Conservation (phyloP, 139 green algal species). For the Picochlorum sp. region DNA sequence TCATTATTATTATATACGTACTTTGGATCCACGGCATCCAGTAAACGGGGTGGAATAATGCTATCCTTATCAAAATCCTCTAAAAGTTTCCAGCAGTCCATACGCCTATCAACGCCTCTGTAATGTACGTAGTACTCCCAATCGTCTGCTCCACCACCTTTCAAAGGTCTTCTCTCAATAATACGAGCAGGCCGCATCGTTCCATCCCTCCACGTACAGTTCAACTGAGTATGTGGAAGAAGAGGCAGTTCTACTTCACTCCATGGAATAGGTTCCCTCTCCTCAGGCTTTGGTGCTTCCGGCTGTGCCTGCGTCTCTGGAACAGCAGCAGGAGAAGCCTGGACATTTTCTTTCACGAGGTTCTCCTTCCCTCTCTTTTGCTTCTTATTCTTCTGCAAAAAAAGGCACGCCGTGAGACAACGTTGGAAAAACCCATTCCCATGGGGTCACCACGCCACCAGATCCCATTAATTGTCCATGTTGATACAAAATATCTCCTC, state of each 20-base stretch:
- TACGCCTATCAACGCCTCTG: slow-evolving; percentile 74
- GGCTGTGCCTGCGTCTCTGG: neutral
- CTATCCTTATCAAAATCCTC: slow-evolving; percentile 59
- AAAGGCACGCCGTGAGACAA: neutral
- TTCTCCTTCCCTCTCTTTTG: slow-evolving; percentile 7
- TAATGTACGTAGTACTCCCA: slow-evolving; percentile 99
- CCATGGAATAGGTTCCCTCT: slow-evolving; percentile 5
- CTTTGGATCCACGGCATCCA: slow-evolving; percentile 9
- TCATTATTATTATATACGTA: neutral
- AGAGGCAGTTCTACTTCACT: slow-evolving; percentile 69
- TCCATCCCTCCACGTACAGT: slow-evolving; percentile 73
- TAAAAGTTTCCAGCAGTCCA: slow-evolving; percentile 86
- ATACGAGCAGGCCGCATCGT: slow-evolving; percentile 65
- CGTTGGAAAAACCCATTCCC: too few relatives aligned
- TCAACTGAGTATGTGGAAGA: slow-evolving; percentile 63
- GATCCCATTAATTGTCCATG: too few relatives aligned
- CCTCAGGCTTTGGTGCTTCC: neutral
- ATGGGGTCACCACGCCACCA: too few relatives aligned
- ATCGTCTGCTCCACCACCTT: slow-evolving; percentile 14
- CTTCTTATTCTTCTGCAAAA: neutral
- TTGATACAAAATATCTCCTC: too few relatives aligned
- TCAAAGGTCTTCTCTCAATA: slow-evolving; percentile 66
- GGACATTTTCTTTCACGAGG: neutral
- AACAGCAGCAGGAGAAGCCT: neutral
- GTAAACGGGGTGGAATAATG: slow-evolving; percentile 10